Evolutionary conservation across 352 stramenopile genomes (phyloP), one percentile per base, ranked within the genome.

Genomic region (Peronosclerospora sorghi): DNA sequence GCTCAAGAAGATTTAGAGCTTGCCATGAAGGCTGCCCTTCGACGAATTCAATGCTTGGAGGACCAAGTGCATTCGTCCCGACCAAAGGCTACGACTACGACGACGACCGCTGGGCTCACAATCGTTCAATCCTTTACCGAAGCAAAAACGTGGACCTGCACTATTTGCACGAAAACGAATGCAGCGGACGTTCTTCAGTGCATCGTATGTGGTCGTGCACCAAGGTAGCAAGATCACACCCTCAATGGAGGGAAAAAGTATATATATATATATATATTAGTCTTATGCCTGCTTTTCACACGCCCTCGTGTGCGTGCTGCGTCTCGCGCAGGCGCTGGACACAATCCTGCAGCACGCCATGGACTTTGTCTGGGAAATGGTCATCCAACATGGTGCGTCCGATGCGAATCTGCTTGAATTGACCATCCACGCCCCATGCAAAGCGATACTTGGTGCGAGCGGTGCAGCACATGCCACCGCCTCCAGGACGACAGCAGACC

Each of bases 281-380:
- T n/a, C n/a, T n/a, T n/a, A n/a, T n/a, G n/a, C n/a, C n/a, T n/a
- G n/a, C n/a, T n/a, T n/a, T 23, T 42, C 19, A 43, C 18, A 65
- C 18, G n/a, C 12, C 30, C 19, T 32, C 51, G 4, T 57, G 21
- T 26, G 21, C 51, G 6, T 68, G 40, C 30, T 73, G 48, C 18
- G 21, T 59, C 32, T 52, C 64, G n/a, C 59, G 46, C 61, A 82
- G 47, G 24, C 58, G 56, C 51, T 80, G 66, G 27, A 77, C 68
- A 39, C 77, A 90, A 47, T 92, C 76, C 38, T 90, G 69, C 5
- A 93, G 65, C 34, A 93, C 80, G 47, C 80, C 74, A 53, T 93
- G 76, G 4, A 93, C 78, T 48, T 91, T 93, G 59, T 93, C 78
- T 1, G 80, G 78, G 38, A 93, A 93, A 45, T 93, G 81, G 37